Evolutionary conservation across 192 early-diverging fungal genomes (phyloP), one percentile per base, ranked within the genome.

Genomic region (Linnemannia hyalina): DNA sequence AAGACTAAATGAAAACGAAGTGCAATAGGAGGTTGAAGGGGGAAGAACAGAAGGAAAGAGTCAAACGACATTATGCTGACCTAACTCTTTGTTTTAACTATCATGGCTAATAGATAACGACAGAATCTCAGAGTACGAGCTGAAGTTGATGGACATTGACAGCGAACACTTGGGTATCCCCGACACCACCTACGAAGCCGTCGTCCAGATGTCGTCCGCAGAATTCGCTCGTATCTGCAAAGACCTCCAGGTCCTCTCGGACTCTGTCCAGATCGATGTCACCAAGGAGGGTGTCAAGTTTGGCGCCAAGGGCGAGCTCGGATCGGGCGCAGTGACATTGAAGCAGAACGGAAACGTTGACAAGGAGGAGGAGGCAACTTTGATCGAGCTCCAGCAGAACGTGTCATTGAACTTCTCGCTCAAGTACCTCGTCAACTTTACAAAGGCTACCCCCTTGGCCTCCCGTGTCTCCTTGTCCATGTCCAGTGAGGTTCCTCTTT

Each of bases 131-230:
- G 97, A 99, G 88, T 99, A 97, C 89, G 96, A 98, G 76, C 91
- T 99, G 68, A 99, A 99, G 92, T 93, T 99, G 55, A 99, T 99
- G 97, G 97, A 98, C 87, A 98, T 99, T 88, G 98, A 99, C 89
- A 93, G 93, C 55, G 98, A 99, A 76, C 95, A 98, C 86, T 92
- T 99, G 70, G 97, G 96, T 80, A 98, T 99, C 74, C 98, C 98
- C 63, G 98, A 99, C 15, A 97, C 96, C 22, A 92, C 93, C 44
- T 99, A 99, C 88, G 97, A 99, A 81, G 95, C 95, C 16, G 94
- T 93, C 41, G 94, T 99, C 18, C 92, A 91, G 57, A 97, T 99
- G 97, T 94, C 95, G 75, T 94, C 96, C 20, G 85, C 90, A 74
- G 97, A 98, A 89, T 99, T 99, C 89, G 92, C 95, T 69, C 95